phyloP scores from a whole-genome alignment of 2,329 filamentous ascomycete genomes.

The Talaromyces sp. region DNA sequence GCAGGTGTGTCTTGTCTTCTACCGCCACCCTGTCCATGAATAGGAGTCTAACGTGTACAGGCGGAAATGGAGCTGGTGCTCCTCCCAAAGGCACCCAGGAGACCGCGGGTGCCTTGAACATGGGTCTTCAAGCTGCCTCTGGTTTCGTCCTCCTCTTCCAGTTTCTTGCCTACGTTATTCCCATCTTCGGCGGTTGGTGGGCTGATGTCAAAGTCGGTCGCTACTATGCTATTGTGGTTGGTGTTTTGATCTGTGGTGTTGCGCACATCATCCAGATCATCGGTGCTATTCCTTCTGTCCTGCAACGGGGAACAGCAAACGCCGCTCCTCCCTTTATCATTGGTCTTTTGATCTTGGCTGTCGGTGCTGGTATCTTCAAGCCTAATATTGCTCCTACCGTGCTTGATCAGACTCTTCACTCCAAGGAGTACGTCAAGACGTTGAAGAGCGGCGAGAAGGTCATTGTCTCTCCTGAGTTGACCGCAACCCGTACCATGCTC shows the following conservation, averaged over 20 bases:
- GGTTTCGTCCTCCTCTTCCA: slow-evolving; percentile 57
- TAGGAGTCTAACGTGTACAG: slow-evolving; percentile 23
- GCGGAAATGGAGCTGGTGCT: slow-evolving; percentile 40
- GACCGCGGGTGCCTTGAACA: slow-evolving; percentile 57
- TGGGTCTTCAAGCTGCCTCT: slow-evolving; percentile 55
- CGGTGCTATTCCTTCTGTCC: slow-evolving; percentile 40
- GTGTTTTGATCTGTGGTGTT: slow-evolving; percentile 47
- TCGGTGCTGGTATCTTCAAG: slow-evolving; percentile 52
- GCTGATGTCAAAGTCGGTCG: slow-evolving; percentile 69
- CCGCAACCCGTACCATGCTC: slow-evolving; percentile 62
- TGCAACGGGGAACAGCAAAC: slow-evolving; percentile 31
- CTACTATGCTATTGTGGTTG: slow-evolving; percentile 67
- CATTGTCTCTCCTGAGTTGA: slow-evolving; percentile 66
- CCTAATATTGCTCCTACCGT: slow-evolving; percentile 71
- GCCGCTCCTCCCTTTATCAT: slow-evolving; percentile 40
- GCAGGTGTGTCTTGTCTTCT: slow-evolving; percentile 27
- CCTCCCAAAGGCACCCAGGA: slow-evolving; percentile 34
- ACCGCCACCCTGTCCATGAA: not conserved
- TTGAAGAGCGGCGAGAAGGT: slow-evolving; percentile 58
- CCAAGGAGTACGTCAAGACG: slow-evolving; percentile 55
- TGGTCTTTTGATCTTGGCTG: slow-evolving; percentile 36
- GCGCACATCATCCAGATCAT: slow-evolving; percentile 63
- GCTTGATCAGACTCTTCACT: slow-evolving; percentile 64
- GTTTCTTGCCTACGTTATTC: slow-evolving; percentile 62
- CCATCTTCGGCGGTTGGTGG: slow-evolving; percentile 58